Evolutionary conservation across 2,329 filamentous ascomycete species (phyloP), one percentile per base, ranked within the genome.

Genomic region (Pseudopithomyces chartarum): DNA sequence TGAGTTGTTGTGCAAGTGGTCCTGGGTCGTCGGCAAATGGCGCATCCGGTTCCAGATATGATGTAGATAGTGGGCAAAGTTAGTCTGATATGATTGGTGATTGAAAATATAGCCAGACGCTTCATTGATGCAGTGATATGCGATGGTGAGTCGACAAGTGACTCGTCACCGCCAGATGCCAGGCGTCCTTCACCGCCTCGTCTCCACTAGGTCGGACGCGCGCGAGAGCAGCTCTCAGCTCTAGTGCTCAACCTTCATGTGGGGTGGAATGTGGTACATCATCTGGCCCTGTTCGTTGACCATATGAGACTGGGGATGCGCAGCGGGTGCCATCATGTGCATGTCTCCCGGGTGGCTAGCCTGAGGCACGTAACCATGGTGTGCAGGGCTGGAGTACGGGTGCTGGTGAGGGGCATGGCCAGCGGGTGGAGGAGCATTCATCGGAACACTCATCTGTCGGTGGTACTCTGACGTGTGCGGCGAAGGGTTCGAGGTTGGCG

Each of bases 181-280:
- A 17, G 36, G 5, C n/a, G n/a, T 17, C 12, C 51, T 33, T 54
- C 56, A 55, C 54, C 47, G 55, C 55, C 55, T 50, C 44, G 40
- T 43, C 29, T 38, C 33, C 34, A 32, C 43, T 44, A 43, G 49
- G 12, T 17, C 32, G 22, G 32, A 43, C 20, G 43, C 34, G 34
- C 17, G 13, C n/a, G 34, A 29, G 1, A 52, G 39, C 38, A 40
- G 26, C 42, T 49, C 47, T 33, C 23, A n/a, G 43, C 43, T 57
- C 70, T 64, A 73, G 45, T 76, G 72, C 63, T 78, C 75, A 22
- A 71, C 71, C 63, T 77, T 78, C 73, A 77, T 75, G 58, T 76
- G 76, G 7, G 70, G 65, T 40, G 68, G 68, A 62, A 75, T 70
- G 48, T 74, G 73, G 51, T 77, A 78, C 65, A 77, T 76, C 59